Percentiles rank a stretch among this genome's conserved stretches.
Evolutionary conservation across 768 basidiomycete species (phyloP).

Genomic region (Inosperma sp.): DNA sequence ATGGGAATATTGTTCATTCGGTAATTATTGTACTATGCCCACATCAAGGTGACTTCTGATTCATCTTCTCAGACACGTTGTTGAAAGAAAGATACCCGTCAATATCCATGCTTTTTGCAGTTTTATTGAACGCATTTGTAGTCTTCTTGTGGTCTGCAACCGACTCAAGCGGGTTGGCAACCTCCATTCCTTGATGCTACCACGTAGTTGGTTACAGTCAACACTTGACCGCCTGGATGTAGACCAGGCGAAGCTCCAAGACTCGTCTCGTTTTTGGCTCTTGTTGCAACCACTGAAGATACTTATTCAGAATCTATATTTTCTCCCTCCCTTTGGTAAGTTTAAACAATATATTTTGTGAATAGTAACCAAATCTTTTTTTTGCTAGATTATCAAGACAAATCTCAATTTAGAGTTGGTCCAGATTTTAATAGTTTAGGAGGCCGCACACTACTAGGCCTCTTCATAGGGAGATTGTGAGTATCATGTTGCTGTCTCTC

Average conservation of each 20-base stretch:
- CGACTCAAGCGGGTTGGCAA: slow-evolving; percentile 17
- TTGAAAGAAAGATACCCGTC: slow-evolving; percentile 34
- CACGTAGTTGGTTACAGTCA: slow-evolving; percentile 46
- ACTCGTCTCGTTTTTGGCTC: slow-evolving; percentile 4
- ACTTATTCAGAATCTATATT: slow-evolving; percentile 10
- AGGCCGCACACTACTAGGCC: background rate
- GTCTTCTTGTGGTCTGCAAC: slow-evolving; percentile 35
- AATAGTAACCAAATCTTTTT: background rate
- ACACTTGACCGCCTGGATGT: slow-evolving; percentile 14
- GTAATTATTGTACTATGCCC: slow-evolving; percentile 27
- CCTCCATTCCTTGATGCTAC: slow-evolving; percentile 48
- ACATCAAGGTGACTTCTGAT: background rate
- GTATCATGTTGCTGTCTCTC: background rate
- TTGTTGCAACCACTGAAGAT: slow-evolving; percentile 10
- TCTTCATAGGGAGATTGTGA: slow-evolving; percentile 17
- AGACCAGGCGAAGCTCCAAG: slow-evolving; percentile 8
- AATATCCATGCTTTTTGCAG: slow-evolving; percentile 49
- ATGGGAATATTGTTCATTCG: slow-evolving; percentile 36
- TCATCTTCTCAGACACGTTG: slow-evolving; percentile 37
- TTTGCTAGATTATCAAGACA: background rate
- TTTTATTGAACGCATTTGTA: slow-evolving; percentile 46
- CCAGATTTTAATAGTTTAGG: background rate
- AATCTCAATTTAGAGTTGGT: slow-evolving; percentile 7
- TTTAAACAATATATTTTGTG: background rate
- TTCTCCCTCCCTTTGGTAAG: background rate